These are phyloP conservation scores for Auxenochlorella pyrenoidosa DNA, from an alignment of 139 green algal species.

Conservation along the genomic window DNA sequence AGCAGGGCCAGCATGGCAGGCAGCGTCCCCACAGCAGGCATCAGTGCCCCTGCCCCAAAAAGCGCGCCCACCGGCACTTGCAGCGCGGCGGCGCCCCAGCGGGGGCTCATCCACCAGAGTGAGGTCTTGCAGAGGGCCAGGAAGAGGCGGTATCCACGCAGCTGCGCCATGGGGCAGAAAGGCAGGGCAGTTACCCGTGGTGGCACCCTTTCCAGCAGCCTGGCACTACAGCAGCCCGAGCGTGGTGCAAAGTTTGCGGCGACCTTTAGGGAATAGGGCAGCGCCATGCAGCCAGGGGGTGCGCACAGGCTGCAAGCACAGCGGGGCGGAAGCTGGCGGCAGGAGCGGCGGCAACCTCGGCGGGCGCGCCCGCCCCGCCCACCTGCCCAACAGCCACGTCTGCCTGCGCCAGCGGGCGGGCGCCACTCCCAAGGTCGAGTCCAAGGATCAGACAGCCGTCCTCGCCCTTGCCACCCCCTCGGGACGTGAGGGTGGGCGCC, in stretches of 20 bases:
- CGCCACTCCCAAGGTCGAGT: background rate
- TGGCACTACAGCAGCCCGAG: too few species aligned
- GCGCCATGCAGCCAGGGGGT: background rate
- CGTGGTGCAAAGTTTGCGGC: too few species aligned
- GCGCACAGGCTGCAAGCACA: background rate
- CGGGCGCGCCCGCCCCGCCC: background rate
- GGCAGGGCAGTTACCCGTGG: background rate
- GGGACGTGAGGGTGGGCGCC: background rate
- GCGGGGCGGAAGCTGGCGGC: background rate
- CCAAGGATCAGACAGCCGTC: background rate
- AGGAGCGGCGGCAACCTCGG: background rate
- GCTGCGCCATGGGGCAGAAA: background rate
- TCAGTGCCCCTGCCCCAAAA: background rate
- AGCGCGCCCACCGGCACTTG: conserved; percentile 7
- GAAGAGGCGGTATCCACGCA: conserved; percentile 38
- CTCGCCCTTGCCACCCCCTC: background rate
- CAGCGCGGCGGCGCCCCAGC: conserved; percentile 73
- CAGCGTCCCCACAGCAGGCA: too few species aligned
- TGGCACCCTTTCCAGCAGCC: too few species aligned
- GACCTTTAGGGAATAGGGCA: too few species aligned
- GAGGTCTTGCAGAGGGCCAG: conserved; percentile 59
- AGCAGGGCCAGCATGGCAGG: background rate
- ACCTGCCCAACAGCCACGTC: conserved; percentile 5
- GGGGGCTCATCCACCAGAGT: conserved; percentile 95
- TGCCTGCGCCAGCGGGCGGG: background rate